Evolutionary conservation across 2,329 filamentous ascomycete species (phyloP), one percentile per base, ranked within the genome.

Genomic region (Pseudocercospora pini-densiflorae): DNA sequence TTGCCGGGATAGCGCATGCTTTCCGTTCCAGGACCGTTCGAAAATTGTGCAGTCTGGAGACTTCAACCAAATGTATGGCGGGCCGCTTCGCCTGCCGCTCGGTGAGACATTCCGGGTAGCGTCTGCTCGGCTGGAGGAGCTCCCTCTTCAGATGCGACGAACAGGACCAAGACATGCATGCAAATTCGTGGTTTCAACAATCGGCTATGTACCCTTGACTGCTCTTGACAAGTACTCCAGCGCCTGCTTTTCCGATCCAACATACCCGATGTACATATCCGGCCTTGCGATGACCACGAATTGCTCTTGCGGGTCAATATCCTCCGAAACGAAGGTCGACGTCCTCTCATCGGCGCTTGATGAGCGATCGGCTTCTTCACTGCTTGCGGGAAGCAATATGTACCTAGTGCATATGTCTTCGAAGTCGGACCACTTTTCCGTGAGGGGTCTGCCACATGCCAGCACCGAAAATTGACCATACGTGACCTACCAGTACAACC

Each of bases 221-320:
- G 40, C 5, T 43, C 5, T 33, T 19, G 54, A 57, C 24, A 65
- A 31, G 27, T 61, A 65, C 21, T 24, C 36, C n/a, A 31, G 10
- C 14, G 58, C 58, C 24, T 29, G 29, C 24, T 61, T 49, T 31
- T 65, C 63, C 16, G 57, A 3, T n/a, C 63, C 63, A 12, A 65
- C 63, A n/a, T 57, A 65, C 31, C 63, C 63, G 16, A 65, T 57
- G 49, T 65, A 65, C 63, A 65, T 61, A 27, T 65, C 63, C 55
- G 63, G 63, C 23, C 63, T 61, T 12, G 45, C 47, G 29, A 65
- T 36, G 21, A 65, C 47, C 14, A 61, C 59, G 16, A 55, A 55
- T 14, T 27, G 45, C 23, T 51, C 29, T n/a, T 57, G 47, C n/a
- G 45, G 21, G 9, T 16, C 19, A 14, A 65, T 40, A 7, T 57